Evolutionary conservation across 176 grass and related monocot species (phyloP), one percentile per base, ranked within the genome.

Genomic region (Leersia perrieri): DNA sequence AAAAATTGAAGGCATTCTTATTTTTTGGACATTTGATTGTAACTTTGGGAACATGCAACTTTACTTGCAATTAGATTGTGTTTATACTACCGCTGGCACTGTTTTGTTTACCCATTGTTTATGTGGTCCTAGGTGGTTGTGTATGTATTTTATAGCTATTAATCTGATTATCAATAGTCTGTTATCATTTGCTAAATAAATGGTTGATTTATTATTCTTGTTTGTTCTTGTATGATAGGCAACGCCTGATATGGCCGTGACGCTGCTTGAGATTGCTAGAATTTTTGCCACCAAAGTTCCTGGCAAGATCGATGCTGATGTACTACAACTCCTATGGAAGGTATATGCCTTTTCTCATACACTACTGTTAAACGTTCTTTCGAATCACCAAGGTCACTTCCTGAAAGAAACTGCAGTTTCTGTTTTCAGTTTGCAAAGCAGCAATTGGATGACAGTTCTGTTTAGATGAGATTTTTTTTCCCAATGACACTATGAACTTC

Each of bases 261-360:
- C 90, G 49, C 90, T 99, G 68, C 90, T 99, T 91, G 96, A 99
- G 79, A 99, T 99, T 85, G 96, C 92, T 45, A 93, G 96, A 93
- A 93, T 99, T 84, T 99, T 99, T 89, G 96, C 96, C 42, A 99
- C 96, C 28, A 99, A 99, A 87, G 96, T 92, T 83, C 96, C 96
- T 90, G 96, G 96, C 76, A 99, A 99, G 79, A 99, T 95, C 70
- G 93, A 99, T 90, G 93, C 96, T 85, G 96, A 99, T 84, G 96
- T 99, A 70, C 79, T 99, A 73, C 96, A 99, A 84, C 80, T 99
- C 65, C 79, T 99, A 58, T 99, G 96, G 96, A 99, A 99, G 92
- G 96, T 99, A 93, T 82, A 93, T 82, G 44, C 84, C 79, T 78
- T 83, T 73, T 79, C 15, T 35, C 62, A 30, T 78, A 32, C 36